phyloP scores from a whole-genome alignment of 805 yeast species.

The Ogataea degrootiae region DNA sequence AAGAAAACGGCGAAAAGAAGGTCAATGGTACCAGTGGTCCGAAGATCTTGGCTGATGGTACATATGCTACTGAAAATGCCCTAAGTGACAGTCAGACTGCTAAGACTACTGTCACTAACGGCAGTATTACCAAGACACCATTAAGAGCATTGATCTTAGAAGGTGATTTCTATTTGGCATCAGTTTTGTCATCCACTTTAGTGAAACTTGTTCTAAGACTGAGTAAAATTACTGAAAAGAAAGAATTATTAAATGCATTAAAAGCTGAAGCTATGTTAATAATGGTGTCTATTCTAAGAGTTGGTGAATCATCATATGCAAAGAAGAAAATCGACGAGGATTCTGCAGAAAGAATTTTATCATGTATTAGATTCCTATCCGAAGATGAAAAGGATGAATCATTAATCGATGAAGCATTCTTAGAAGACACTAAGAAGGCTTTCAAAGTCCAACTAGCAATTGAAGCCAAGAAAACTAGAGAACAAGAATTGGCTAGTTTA shows the following conservation, averaged over 20 bases:
- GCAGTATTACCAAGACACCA: constrained; percentile 46
- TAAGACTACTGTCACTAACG: constrained; percentile 26
- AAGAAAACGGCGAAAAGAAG: constrained; percentile 16
- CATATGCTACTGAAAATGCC: constrained; percentile 94
- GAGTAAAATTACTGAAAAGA: constrained; percentile 48
- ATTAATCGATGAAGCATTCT: constrained; percentile 59
- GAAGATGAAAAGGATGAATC: constrained; percentile 53
- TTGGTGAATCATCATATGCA: constrained; percentile 69
- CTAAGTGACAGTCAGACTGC: constrained; percentile 40
- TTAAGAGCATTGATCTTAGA: constrained; percentile 74
- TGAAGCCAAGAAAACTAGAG: constrained; percentile 55
- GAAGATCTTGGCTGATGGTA: constrained; percentile 94
- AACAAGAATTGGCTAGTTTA: constrained; percentile 49
- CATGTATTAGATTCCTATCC: constrained; percentile 77
- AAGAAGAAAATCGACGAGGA: constrained; percentile 88
- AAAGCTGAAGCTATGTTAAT: constrained; percentile 93
- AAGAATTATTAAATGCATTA: constrained; percentile 65
- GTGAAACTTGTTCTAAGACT: constrained; percentile 83
- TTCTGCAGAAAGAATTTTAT: constrained; percentile 86
- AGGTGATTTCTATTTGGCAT: constrained; percentile 88
- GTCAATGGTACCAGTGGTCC: constrained; percentile 51
- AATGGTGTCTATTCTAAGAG: constrained; percentile 86
- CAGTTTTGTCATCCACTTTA: constrained; percentile 82
- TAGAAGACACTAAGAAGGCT: constrained; percentile 84
- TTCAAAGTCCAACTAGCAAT: constrained; percentile 64